Evolutionary conservation across 2,329 filamentous ascomycete genomes (phyloP).

Genomic region (Aureobasidium sp.): DNA sequence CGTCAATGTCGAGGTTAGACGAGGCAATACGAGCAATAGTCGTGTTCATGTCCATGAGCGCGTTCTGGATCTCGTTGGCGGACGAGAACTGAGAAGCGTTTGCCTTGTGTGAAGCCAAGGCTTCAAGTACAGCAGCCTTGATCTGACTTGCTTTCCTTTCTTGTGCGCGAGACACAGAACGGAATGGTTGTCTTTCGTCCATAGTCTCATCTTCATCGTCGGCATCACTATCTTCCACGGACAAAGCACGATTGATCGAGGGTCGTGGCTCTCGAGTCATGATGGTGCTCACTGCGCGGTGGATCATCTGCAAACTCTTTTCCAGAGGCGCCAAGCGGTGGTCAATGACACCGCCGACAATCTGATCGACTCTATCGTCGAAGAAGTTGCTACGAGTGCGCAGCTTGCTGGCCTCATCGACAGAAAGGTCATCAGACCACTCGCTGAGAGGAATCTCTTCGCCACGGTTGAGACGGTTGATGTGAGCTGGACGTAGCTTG

Average conservation of each 20-base stretch:
- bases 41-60: constrained; percentile 42
- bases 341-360: constrained; percentile 72
- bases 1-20: constrained; percentile 39
- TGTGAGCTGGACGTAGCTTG: constrained; percentile 20
- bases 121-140: constrained; percentile 50
- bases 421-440: constrained; percentile 74
- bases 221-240: constrained; percentile 74
- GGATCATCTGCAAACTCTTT: constrained; percentile 67
- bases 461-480: constrained; percentile 57
- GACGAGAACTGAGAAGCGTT: neutral
- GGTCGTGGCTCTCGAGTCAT: constrained; percentile 26
- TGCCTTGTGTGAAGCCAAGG: constrained; percentile 44
- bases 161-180: constrained; percentile 68
- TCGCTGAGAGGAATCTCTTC: constrained; percentile 69
- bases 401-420: constrained; percentile 53
- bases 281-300: constrained; percentile 34
- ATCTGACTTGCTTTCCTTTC: constrained; percentile 82
- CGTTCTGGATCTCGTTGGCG: constrained; percentile 37
- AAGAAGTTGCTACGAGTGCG: constrained; percentile 80
- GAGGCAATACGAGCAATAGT: constrained; percentile 41
- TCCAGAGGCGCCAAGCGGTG: constrained; percentile 75
- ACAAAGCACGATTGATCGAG: constrained; percentile 25
- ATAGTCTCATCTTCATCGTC: constrained; percentile 61
- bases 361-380: constrained; percentile 77
- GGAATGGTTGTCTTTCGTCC: constrained; percentile 56